Conservation (phyloP, 192 early-diverging fungal species). For the Lobosporangium transversale region DNA sequence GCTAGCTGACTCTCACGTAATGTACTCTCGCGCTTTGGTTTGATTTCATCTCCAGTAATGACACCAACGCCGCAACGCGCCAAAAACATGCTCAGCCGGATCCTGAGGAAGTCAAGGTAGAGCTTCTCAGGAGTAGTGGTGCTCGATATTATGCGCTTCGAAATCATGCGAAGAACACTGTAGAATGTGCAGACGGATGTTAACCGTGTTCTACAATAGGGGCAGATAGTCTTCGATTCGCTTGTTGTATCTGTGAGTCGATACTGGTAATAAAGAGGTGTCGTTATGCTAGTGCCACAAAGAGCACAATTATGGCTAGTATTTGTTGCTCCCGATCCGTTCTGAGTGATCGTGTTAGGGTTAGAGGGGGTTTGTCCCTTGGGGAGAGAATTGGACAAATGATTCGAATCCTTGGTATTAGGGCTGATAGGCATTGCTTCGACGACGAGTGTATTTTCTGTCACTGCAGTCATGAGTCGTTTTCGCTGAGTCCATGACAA, state of each 20-base stretch:
- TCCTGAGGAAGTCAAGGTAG: slow-evolving; percentile 49
- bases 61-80: slow-evolving; percentile 52
- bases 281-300: slow-evolving; percentile 34
- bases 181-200: slow-evolving; percentile 51
- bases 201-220: slow-evolving; percentile 41
- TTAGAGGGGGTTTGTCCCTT: neutral
- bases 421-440: slow-evolving; percentile 24
- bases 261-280: slow-evolving; percentile 44
- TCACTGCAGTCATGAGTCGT: slow-evolving; percentile 49
- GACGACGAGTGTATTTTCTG: slow-evolving; percentile 49
- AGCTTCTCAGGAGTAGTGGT: slow-evolving; percentile 44
- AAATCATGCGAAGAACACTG: slow-evolving; percentile 52
- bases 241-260: slow-evolving; percentile 38
- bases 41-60: slow-evolving; percentile 41
- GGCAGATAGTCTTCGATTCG: slow-evolving; percentile 46
- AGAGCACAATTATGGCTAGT: slow-evolving; percentile 42
- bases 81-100: slow-evolving; percentile 52
- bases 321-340: neutral
- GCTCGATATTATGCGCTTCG: slow-evolving; percentile 44
- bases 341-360: neutral
- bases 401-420: slow-evolving; percentile 10
- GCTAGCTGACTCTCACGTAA: neutral
- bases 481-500: slow-evolving; percentile 49
- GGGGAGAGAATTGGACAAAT: neutral
- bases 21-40: slow-evolving; percentile 25